These are phyloP conservation scores for Miamiensis avidus DNA, from an alignment of 169 alveolate genomes.

Conservation along the genomic window DNA sequence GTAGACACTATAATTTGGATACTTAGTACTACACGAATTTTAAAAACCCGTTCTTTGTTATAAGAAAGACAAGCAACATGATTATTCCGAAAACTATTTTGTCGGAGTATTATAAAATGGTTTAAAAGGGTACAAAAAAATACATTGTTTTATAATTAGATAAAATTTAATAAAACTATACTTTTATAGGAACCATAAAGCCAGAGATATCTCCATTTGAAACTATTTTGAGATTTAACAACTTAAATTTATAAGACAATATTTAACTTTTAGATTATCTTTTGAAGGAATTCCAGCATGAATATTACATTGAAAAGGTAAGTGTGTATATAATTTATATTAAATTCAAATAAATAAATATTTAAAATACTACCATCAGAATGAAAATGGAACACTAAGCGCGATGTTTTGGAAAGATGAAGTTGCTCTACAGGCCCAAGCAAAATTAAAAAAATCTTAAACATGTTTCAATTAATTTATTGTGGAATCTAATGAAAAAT, in stretches of 20 bases:
- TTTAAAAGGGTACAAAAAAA: slow-evolving; percentile 64
- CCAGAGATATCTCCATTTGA: slow-evolving; percentile 20
- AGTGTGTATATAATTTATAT: background rate
- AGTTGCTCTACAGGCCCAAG: background rate
- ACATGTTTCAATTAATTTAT: background rate
- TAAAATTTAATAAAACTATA: no score
- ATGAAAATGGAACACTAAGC: background rate
- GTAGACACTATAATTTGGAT: slow-evolving; percentile 70
- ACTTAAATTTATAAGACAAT: background rate
- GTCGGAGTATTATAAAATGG: slow-evolving; percentile 55
- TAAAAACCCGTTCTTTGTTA: slow-evolving; percentile 54
- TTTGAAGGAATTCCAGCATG: slow-evolving; percentile 4
- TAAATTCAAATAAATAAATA: no score
- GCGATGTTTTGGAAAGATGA: background rate
- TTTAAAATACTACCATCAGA: no score
- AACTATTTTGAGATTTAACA: background rate
- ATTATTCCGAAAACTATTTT: slow-evolving; percentile 62
- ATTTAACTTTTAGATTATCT: background rate
- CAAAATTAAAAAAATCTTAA: background rate
- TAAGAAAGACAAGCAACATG: slow-evolving; percentile 54
- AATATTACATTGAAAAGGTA: slow-evolving; percentile 17
- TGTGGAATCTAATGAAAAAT: background rate
- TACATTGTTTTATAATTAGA: no score
- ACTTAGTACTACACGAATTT: slow-evolving; percentile 51
- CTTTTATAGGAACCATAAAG: background rate